Evolutionary conservation across 2,329 filamentous ascomycete species (phyloP), one percentile per base, ranked within the genome.

Genomic region (Fusarium sp.): DNA sequence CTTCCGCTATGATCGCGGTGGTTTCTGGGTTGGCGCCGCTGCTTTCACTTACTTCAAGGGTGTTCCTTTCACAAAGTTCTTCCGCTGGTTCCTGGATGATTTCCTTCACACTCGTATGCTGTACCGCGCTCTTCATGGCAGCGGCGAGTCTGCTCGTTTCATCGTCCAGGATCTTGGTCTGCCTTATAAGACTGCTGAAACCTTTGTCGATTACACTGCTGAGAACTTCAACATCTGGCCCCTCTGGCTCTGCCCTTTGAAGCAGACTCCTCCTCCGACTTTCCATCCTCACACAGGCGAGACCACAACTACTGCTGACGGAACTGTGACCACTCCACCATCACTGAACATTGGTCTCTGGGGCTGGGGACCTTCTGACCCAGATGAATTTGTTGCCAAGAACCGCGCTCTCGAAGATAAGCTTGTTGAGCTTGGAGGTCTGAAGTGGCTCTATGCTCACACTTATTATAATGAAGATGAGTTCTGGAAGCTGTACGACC

Each of bases 381-480:
- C 83, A 39, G 80, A 82, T 3, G 85, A 86, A n/a, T 95, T 95
- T 77, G 85, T 95, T 5, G 79, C 82, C 42, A 89, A 89, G 74
- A 97, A 97, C 81, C 88, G 91, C 36, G 86, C 86, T 47, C 86
- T 97, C 26, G 94, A 97, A 83, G 82, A 84, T 26, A 92, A 92
- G 78, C 88, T 95, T 8, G 84, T 85, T 53, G 86, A 90, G 72
- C 87, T 96, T 2, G 91, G 91, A 51, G 94, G 94, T 6, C 89
- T 92, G 84, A 97, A 97, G 84, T 96, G 93, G 92, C 85, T 97
- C 18, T 97, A 97, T 81, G 93, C 94, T 6, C 92, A 95, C 77
- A 92, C 93, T 0, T 97, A 95, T 83, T 96, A 96, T 80, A 87
- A 88, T n/a, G 88, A 92, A 78, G 83, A 87, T 1, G 89, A 93